These are phyloP conservation scores for Sphaerulina vaccinii DNA, from an alignment of 2,329 filamentous ascomycete genomes.

Conservation along the genomic window DNA sequence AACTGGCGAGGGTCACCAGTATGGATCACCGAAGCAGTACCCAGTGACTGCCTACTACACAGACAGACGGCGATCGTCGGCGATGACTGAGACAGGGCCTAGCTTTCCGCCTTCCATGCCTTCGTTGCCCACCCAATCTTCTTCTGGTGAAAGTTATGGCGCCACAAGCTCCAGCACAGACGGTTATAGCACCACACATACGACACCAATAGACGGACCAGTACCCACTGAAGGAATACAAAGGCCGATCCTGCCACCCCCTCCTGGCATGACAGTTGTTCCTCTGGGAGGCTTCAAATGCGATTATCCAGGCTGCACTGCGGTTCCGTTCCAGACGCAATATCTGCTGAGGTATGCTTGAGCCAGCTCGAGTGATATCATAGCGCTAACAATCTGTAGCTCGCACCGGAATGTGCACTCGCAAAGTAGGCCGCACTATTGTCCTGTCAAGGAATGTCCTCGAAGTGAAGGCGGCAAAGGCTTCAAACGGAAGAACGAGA, in stretches of 20 bases:
- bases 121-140: slow-evolving; percentile 32
- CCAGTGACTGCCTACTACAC: slow-evolving; percentile 24
- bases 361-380: slow-evolving; percentile 4
- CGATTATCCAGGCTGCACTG: slow-evolving; percentile 63
- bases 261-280: slow-evolving; percentile 37
- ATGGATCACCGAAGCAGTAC: slow-evolving; percentile 29
- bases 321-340: slow-evolving; percentile 72
- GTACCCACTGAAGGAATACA: slow-evolving; percentile 32
- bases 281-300: slow-evolving; percentile 57
- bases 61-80: slow-evolving; percentile 27
- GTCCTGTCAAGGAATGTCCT: slow-evolving; percentile 57
- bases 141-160: slow-evolving; percentile 35
- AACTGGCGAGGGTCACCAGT: slow-evolving; percentile 26
- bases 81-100: slow-evolving; percentile 17
- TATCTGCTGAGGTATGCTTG: slow-evolving; percentile 65
- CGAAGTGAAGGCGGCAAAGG: slow-evolving; percentile 63
- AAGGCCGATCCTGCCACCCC: slow-evolving; percentile 33
- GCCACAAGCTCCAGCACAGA: slow-evolving; percentile 33
- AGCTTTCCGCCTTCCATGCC: slow-evolving; percentile 21
- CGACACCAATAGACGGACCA: slow-evolving; percentile 38
- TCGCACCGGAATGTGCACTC: slow-evolving; percentile 73
- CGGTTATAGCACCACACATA: slow-evolving; percentile 37
- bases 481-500: slow-evolving; percentile 69
- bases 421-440: slow-evolving; percentile 62
- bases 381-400: slow-evolving; percentile 34